These are phyloP conservation scores for Trypanosoma theileri DNA, from an alignment of 208 protist species.

Conservation along the genomic window DNA sequence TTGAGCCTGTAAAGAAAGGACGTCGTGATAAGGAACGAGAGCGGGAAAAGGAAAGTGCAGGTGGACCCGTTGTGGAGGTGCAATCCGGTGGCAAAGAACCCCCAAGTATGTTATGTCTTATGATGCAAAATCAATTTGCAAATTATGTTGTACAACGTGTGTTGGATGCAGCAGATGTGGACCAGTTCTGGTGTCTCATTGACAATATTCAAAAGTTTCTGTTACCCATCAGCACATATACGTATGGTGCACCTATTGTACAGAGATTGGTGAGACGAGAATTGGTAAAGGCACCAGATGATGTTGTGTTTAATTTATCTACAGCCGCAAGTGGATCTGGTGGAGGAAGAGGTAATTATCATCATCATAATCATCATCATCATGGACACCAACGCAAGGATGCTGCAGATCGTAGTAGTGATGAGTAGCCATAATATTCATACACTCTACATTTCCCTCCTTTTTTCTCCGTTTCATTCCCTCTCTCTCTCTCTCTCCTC, in stretches of 20 bases:
- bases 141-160: slow-evolving; percentile 98
- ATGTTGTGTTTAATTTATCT: slow-evolving; percentile 23
- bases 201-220: slow-evolving; percentile 90
- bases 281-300: slow-evolving; percentile 60
- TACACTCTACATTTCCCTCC: too few species aligned
- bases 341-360: slow-evolving; percentile 12
- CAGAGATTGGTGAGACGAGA: slow-evolving; percentile 86
- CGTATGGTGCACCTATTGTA: slow-evolving; percentile 96
- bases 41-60: slow-evolving; percentile 78
- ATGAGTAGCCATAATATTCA: too few species aligned
- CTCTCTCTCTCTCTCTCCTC: too few species aligned
- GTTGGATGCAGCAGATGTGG: slow-evolving; percentile 88
- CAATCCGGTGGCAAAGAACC: slow-evolving; percentile 37
- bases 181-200: slow-evolving; percentile 77
- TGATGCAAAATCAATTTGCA: slow-evolving; percentile 97
- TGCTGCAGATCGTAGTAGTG: too few species aligned
- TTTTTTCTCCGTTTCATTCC: too few species aligned
- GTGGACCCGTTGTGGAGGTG: slow-evolving; percentile 66
- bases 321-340: background rate
- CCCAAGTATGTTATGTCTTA: slow-evolving; percentile 84
- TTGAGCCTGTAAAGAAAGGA: slow-evolving; percentile 32
- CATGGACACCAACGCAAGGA: too few species aligned
- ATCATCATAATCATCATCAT: background rate
- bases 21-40: slow-evolving; percentile 74
- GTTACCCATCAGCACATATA: slow-evolving; percentile 91